A percentile compares a stretch with the other conserved stretches of the same genome.
phyloP scores from a whole-genome alignment of 2,329 filamentous ascomycete species.

The Pestalotiopsis sp. region DNA sequence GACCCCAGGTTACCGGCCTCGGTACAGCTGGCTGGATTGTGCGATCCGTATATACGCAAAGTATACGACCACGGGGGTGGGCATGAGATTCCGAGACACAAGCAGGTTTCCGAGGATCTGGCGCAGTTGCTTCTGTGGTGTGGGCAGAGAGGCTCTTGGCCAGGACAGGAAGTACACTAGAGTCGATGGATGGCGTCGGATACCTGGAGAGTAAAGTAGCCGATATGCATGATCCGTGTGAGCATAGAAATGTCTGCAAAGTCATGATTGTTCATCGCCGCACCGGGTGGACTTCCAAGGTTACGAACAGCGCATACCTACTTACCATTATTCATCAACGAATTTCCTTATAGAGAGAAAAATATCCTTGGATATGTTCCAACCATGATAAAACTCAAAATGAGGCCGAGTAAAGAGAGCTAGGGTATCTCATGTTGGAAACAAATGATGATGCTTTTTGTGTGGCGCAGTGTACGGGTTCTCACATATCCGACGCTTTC shows the following conservation, averaged over 20 bases:
- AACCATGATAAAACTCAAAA: neutral
- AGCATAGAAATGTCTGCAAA: too few relatives aligned
- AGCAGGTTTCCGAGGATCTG: slow-evolving; percentile 21
- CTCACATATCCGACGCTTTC: neutral
- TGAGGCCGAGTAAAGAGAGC: neutral
- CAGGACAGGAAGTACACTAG: slow-evolving; percentile 21
- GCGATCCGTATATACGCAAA: slow-evolving; percentile 32
- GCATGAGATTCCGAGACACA: slow-evolving; percentile 21
- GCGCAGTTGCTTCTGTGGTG: slow-evolving; percentile 26
- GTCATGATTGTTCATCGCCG: too few relatives aligned
- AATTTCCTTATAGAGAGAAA: too few relatives aligned
- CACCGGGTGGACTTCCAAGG: too few relatives aligned
- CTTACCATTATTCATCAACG: too few relatives aligned
- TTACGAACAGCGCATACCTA: too few relatives aligned
- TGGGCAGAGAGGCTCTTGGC: slow-evolving; percentile 26
- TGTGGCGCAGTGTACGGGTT: neutral
- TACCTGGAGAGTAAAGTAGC: neutral
- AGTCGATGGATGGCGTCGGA: neutral
- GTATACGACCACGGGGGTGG: slow-evolving; percentile 23
- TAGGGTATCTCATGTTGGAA: neutral
- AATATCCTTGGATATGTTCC: too few relatives aligned
- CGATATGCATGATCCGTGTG: too few relatives aligned
- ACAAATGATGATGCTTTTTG: neutral
- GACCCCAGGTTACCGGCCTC: slow-evolving; percentile 28
- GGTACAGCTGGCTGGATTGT: slow-evolving; percentile 30